These are phyloP conservation scores for Rhodamnia argentea DNA, from an alignment of 345 rosid genomes.

Conservation along the genomic window DNA sequence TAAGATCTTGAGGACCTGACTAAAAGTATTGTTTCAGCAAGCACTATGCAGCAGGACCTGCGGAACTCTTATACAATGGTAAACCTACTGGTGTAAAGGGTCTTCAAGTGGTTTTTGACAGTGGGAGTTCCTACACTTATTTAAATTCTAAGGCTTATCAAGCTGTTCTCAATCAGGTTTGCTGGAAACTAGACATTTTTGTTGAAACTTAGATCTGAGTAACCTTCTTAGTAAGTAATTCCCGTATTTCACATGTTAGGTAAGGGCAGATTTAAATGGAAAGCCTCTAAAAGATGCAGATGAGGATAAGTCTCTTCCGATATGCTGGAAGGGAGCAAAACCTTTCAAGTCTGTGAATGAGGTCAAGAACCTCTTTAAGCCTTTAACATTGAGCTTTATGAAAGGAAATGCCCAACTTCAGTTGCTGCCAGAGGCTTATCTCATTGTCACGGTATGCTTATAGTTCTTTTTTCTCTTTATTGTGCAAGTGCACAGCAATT, in stretches of 20 bases:
- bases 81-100: constrained; percentile 50
- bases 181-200: neutral
- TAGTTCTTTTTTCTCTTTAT: neutral
- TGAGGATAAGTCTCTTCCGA: constrained; percentile 52
- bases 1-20: neutral
- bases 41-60: constrained; percentile 54
- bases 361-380: constrained; percentile 48
- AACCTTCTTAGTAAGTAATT: neutral
- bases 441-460: constrained; percentile 57
- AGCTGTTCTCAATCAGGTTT: constrained; percentile 43
- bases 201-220: neutral
- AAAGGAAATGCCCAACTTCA: constrained; percentile 38
- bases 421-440: constrained; percentile 63
- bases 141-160: constrained; percentile 42
- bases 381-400: constrained; percentile 38
- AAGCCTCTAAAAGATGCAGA: constrained; percentile 37
- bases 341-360: constrained; percentile 38
- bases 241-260: constrained; percentile 13
- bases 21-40: constrained; percentile 32
- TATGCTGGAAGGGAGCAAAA: constrained; percentile 82
- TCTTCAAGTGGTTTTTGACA: constrained; percentile 56
- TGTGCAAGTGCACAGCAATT: neutral
- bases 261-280: constrained; percentile 28
- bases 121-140: constrained; percentile 92
- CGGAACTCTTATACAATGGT: constrained; percentile 47